Evolutionary conservation across 441 rosid genomes (phyloP), one percentile per base, ranked within the genome.

Genomic region (Sinapis alba): DNA sequence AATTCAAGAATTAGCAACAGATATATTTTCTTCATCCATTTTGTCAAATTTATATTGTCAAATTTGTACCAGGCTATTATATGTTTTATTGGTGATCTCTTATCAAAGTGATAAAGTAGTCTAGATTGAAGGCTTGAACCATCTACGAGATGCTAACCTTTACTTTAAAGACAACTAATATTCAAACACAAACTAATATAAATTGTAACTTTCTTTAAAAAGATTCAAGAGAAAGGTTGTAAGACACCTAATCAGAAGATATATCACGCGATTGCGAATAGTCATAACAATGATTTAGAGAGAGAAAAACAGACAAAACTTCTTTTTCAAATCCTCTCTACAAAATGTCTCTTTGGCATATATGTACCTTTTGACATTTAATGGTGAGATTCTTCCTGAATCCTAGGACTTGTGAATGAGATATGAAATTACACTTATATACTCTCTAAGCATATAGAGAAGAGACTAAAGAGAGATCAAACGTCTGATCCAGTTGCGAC

Each of bases 301-400:
- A 5, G 10, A 43, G 20, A 27, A 38, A 56, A 7, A 50, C 18
- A 23, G 11, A 51, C 26, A 24, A 24, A 34, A 0, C 47, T 27
- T 26, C 10, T 34, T 47, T 50, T 50, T 16, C 5, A 74, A n/a
- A 47, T 21, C 61, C n/a, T 58, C 32, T 41, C 67, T 15, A 36
- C 68, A 30, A 32, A 74, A 23, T 59, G 61, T 15, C 43, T 58
- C 18, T 74, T 65, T 74, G 61, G 53, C 73, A 23, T 15, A 45
- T n/a, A n/a, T 45, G 7, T 58, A 60, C 23, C 63, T 34, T 68
- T 67, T 68, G 62, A 68, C 68, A 75, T 61, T 36, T 34, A 61
- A 18, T 60, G 78, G 79, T 18, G 34, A 54, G 15, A 71, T 62
- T 60, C 62, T 60, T 21, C 68, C 20, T 68, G 69, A 75, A 3